Percentiles rank a stretch among this genome's conserved stretches.
Evolutionary conservation across 441 rosid genomes (phyloP).

Genomic region (Syzygium malaccense): DNA sequence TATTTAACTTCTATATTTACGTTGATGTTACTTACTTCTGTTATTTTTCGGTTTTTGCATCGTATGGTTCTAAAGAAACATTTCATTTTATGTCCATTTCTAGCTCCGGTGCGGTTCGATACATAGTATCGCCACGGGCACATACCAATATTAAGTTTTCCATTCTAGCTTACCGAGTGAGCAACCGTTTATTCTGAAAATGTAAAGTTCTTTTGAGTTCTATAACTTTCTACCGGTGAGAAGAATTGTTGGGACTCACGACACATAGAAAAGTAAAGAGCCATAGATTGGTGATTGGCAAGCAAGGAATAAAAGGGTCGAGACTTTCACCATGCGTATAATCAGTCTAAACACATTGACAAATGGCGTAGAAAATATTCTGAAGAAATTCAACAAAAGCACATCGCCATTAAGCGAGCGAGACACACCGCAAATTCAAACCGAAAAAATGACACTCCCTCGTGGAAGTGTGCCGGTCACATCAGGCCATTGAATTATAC

Average conservation of each 20-base stretch:
- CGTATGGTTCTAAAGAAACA: rapidly evolving
- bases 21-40: not conserved
- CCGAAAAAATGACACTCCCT: not conserved
- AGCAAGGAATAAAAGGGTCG: not conserved
- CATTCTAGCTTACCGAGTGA: not conserved
- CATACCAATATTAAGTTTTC: not conserved
- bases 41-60: not conserved
- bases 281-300: not conserved
- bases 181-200: not conserved
- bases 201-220: not conserved
- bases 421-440: too few relatives aligned
- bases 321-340: not conserved
- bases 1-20: too few relatives aligned
- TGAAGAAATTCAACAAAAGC: not conserved
- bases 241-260: not conserved
- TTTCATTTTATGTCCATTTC: not conserved
- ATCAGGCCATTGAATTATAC: not conserved
- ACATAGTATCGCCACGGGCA: not conserved
- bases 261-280: not conserved
- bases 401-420: not conserved
- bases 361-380: not conserved
- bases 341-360: not conserved
- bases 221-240: too few relatives aligned
- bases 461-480: not conserved
- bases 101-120: rapidly evolving